These are phyloP conservation scores for Plasmodium sp. DNA, from an alignment of 169 alveolate genomes.

Conservation along the genomic window DNA sequence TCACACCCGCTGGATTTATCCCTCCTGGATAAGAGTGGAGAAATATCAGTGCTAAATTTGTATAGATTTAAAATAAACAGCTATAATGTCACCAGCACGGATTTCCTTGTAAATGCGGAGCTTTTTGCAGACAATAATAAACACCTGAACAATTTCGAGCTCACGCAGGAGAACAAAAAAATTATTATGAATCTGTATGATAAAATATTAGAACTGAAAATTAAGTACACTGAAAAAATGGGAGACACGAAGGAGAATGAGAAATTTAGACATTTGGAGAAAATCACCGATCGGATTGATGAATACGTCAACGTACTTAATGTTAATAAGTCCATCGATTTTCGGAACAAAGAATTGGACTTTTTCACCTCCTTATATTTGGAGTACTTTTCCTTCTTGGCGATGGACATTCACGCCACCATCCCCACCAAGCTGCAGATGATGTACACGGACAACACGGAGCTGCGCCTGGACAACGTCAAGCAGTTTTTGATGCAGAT, in stretches of 20 bases:
- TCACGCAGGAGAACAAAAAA: conserved; percentile 66
- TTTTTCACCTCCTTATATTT: conserved; percentile 53
- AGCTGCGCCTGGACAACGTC: conserved; percentile 36
- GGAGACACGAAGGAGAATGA: conserved; percentile 44
- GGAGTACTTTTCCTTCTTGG: conserved; percentile 49
- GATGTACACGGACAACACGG: conserved; percentile 66
- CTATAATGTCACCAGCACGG: conserved; percentile 42
- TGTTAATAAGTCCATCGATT: conserved; percentile 39
- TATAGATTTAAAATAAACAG: conserved; percentile 50
- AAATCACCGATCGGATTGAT: conserved; percentile 54
- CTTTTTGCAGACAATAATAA: conserved; percentile 33
- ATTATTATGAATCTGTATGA: conserved; percentile 55
- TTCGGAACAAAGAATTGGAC: conserved; percentile 4
- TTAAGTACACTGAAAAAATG: conserved; percentile 43
- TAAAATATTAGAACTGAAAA: conserved; percentile 61
- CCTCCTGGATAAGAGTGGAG: conserved; percentile 51
- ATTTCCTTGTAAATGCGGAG: conserved; percentile 41
- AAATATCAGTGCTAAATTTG: conserved; percentile 70
- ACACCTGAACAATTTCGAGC: conserved; percentile 36
- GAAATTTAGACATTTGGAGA: conserved; percentile 54
- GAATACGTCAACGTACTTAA: conserved; percentile 48
- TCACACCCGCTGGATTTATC: conserved; percentile 66
- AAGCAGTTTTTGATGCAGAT: conserved; percentile 34
- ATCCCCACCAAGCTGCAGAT: conserved; percentile 57
- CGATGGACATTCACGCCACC: conserved; percentile 46